phyloP scores from a whole-genome alignment of 306 rosid genomes.

The Castanea mollissima region DNA sequence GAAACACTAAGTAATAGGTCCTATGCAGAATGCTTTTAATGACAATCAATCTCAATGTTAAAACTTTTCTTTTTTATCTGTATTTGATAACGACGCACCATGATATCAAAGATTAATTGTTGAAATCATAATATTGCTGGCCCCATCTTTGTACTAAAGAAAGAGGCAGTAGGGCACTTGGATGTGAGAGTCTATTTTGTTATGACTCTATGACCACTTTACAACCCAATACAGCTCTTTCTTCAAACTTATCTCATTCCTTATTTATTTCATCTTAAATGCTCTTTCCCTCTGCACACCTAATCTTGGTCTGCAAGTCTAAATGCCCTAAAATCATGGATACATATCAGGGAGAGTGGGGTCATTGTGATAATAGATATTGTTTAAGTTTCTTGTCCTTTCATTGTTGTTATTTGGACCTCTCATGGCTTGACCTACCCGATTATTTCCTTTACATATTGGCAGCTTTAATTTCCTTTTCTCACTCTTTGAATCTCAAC shows the following conservation, averaged over 20 bases:
- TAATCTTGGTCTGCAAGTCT: no score
- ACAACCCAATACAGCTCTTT: no score
- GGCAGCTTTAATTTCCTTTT: neutral
- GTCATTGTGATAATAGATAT: neutral
- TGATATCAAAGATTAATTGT: neutral
- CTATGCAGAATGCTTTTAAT: no score
- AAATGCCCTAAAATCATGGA: neutral
- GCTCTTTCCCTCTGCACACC: no score
- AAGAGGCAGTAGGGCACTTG: neutral
- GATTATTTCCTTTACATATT: neutral
- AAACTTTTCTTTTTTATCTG: neutral
- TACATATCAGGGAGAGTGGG: neutral
- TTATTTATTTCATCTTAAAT: no score
- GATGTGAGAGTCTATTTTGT: neutral
- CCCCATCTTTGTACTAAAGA: conserved; percentile 5
- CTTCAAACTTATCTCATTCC: no score
- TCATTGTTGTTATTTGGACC: neutral
- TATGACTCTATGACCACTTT: neutral
- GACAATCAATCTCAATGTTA: no score
- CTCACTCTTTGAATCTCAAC: neutral
- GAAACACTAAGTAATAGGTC: no score
- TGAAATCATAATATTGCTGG: conserved; percentile 3
- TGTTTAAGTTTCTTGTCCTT: neutral
- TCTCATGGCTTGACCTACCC: neutral
- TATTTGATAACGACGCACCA: neutral